Base-by-base conservation (phyloP, 306 rosid species). In the Luffa aegyptiaca region DNA sequence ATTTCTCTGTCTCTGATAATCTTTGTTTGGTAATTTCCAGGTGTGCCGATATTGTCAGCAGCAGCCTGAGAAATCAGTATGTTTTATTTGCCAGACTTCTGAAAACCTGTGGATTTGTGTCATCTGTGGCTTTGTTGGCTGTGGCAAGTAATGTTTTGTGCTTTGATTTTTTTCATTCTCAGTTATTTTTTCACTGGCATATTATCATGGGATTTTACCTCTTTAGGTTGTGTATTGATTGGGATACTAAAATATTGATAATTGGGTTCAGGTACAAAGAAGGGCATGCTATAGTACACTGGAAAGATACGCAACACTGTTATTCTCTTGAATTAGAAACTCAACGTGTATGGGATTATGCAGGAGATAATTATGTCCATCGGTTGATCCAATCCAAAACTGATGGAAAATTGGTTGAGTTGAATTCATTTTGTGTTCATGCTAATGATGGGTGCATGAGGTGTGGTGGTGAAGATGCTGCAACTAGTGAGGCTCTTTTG, bases 51-150 rank as follows among this genome's bases (percentile, higher is more conserved):
- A 90, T 83, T 95, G 96, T 86, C 98, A 95, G 87, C 98, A 91
- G 89, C 97, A 95, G 86, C 92, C 97, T 49, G 97, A 95, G 84
- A 91, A 95, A 80, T 95, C 98, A 18, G 86, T 87, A 52, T 92
- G 98, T 84, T 86, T 84, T 79, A 85, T 90, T 86, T 95, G 98
- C 80, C 96, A 91, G 85, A 95, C 97, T 71, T 91, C 97, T 26
- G 98, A 92, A 88, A 95, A 92, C 82, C 96, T 92, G 21, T 92
- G 98, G 97, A 95, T 95, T 83, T 95, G 98, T 83, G 91, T 95
- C 62, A 92, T 92, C 81, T 95, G 98, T 82, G 98, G 98, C 74
- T 88, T 86, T 90, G 98, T 95, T 86, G 97, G 98, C 58, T 95
- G 98, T 82, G 97, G 97, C 84, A 95, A 91, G 98, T 92, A 86